Evolutionary conservation across 2,329 filamentous ascomycete genomes (phyloP).

Genomic region (Penicillium aurantiogriseum): DNA sequence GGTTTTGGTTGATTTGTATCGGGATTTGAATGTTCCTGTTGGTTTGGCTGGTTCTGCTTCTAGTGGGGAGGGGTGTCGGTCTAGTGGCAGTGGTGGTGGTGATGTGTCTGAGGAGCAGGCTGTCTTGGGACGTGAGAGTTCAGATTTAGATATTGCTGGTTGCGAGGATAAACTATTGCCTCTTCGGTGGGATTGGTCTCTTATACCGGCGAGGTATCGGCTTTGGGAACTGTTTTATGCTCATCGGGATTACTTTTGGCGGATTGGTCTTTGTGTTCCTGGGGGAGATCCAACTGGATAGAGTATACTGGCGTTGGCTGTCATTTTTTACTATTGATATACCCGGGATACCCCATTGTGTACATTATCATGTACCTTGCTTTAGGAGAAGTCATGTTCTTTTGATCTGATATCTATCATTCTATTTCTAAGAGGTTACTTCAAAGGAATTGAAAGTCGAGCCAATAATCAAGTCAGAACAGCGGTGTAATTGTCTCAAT

Average conservation of each 20-base stretch:
- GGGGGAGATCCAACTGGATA: constrained; percentile 54
- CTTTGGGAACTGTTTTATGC: constrained; percentile 93
- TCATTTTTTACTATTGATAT: neutral
- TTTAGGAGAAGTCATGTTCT: neutral
- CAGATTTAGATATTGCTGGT: neutral
- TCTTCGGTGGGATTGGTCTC: constrained; percentile 20
- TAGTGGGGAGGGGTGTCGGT: constrained; percentile 1
- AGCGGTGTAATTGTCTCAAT: neutral
- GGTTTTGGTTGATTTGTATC: constrained; percentile 8
- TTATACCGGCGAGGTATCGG: constrained; percentile 58
- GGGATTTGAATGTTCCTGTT: constrained; percentile 9
- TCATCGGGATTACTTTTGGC: constrained; percentile 95
- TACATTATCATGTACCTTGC: neutral
- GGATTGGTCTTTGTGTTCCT: constrained; percentile 83
- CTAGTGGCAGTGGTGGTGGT: neutral
- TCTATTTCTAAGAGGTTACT: neutral
- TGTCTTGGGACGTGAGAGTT: constrained; percentile 27
- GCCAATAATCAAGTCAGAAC: neutral
- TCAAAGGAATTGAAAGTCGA: neutral
- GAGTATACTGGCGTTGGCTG: neutral
- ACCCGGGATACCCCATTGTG: neutral
- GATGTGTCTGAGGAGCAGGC: constrained; percentile 7
- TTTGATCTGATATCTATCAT: neutral
- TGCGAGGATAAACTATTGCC: constrained; percentile 17
- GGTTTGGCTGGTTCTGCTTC: neutral